Evolutionary conservation across 129 eudicot species (phyloP).

Genomic region (Flaveria brownii): DNA sequence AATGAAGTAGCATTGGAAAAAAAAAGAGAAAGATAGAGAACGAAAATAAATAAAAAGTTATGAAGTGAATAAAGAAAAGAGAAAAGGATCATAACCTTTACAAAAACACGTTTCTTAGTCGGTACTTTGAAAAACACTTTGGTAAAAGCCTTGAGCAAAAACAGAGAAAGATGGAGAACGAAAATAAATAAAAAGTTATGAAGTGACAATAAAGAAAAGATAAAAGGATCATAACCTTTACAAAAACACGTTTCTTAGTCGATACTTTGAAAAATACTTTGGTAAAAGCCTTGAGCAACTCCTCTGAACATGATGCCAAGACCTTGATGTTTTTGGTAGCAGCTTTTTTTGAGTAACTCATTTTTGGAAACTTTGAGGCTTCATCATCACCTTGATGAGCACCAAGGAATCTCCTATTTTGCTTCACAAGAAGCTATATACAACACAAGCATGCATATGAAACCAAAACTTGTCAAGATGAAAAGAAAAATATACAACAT

Average conservation of each 20-base stretch:
- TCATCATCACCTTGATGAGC: conserved; percentile 42
- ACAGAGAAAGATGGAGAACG: not conserved
- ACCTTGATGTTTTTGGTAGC: conserved; percentile 62
- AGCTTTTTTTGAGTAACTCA: conserved; percentile 49
- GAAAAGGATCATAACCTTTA: conserved; percentile 54
- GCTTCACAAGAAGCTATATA: conserved; percentile 73
- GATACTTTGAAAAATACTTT: conserved; percentile 50
- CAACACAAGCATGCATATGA: not conserved
- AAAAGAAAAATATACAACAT: conserved; percentile 6
- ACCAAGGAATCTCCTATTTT: conserved; percentile 47
- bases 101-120: conserved; percentile 41
- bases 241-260: conserved; percentile 41
- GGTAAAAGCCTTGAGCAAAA: conserved; percentile 39
- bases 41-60: conserved; percentile 1
- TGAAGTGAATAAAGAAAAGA: conserved; percentile 14
- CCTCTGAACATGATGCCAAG: conserved; percentile 61
- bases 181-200: conserved; percentile 2
- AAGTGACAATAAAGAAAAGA: conserved; percentile 13
- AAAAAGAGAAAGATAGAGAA: not conserved
- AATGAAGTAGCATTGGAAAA: not conserved
- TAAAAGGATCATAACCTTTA: conserved; percentile 54
- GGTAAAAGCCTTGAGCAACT: conserved; percentile 59
- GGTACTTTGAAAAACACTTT: conserved; percentile 50
- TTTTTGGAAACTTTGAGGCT: conserved; percentile 30
- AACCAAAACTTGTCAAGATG: conserved; percentile 5